phyloP scores from a whole-genome alignment of 1,284 basidiomycete genomes.

The Ceratobasidium sp. region DNA sequence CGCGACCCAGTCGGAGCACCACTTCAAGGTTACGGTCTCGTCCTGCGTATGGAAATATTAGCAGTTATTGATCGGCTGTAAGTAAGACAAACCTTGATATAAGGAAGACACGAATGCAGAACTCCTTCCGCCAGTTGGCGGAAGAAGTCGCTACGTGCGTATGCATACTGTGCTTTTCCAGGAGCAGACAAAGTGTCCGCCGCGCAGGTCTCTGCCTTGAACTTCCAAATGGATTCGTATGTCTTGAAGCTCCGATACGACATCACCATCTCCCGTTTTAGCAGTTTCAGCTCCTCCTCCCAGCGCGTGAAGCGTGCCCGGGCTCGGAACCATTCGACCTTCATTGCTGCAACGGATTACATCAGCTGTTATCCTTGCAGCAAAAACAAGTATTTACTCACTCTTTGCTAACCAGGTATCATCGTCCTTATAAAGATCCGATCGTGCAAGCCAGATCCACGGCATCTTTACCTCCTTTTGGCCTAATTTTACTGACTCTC shows the following conservation, averaged over 20 bases:
- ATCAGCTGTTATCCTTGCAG: too few species aligned
- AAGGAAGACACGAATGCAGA: background rate
- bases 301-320: slow-evolving; percentile 13
- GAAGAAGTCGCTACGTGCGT: background rate
- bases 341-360: slow-evolving; percentile 13
- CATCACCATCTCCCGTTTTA: slow-evolving; percentile 37
- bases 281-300: slow-evolving; percentile 26
- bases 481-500: background rate
- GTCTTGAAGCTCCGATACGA: background rate
- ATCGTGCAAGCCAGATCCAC: background rate
- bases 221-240: background rate
- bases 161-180: background rate
- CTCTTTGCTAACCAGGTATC: background rate
- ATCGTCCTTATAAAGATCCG: background rate
- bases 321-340: slow-evolving; percentile 27
- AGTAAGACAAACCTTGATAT: background rate
- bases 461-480: background rate
- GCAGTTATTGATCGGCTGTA: background rate
- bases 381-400: too few species aligned
- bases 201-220: background rate
- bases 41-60: background rate
- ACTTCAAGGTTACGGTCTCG: background rate
- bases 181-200: background rate
- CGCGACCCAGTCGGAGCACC: background rate
- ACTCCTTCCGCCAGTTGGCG: background rate